Conservation (phyloP, 2,329 filamentous ascomycete genomes). For the Eutypa lata region DNA sequence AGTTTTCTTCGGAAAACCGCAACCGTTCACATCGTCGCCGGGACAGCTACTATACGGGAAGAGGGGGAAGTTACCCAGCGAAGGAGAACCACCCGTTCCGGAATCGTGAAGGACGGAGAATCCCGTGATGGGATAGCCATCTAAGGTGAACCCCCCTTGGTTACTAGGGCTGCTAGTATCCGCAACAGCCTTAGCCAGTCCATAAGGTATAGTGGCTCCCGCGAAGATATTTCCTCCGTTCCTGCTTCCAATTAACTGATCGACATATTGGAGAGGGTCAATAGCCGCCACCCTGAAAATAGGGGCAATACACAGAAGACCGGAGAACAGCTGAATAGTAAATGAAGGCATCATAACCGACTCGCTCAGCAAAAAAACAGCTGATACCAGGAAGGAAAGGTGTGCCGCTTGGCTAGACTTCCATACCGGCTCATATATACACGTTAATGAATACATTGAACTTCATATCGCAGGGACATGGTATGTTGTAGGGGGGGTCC, state of each 20-base stretch:
- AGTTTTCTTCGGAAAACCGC: conserved; percentile 53
- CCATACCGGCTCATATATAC: neutral
- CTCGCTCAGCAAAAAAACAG: neutral
- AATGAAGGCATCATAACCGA: conserved; percentile 17
- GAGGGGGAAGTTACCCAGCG: conserved; percentile 70
- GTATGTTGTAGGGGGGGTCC: neutral
- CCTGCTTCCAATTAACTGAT: conserved; percentile 51
- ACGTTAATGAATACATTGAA: too few relatives aligned
- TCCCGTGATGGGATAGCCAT: conserved; percentile 47
- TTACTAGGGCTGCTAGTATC: conserved; percentile 52
- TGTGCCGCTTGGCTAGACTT: neutral
- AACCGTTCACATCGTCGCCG: conserved; percentile 58
- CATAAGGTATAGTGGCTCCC: conserved; percentile 34
- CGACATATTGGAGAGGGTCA: conserved; percentile 41
- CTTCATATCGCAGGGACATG: neutral
- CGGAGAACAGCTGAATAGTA: conserved; percentile 8
- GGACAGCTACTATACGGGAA: conserved; percentile 64
- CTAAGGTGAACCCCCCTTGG: conserved; percentile 55
- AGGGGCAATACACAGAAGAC: conserved; percentile 11
- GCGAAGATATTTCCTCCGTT: conserved; percentile 46
- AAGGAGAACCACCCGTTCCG: conserved; percentile 56
- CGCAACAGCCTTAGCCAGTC: conserved; percentile 55
- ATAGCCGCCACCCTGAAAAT: conserved; percentile 17
- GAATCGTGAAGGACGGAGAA: conserved; percentile 59
- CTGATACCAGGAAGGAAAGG: neutral